Base-by-base conservation (phyloP, 306 rosid species). In the Trifolium pratense region DNA sequence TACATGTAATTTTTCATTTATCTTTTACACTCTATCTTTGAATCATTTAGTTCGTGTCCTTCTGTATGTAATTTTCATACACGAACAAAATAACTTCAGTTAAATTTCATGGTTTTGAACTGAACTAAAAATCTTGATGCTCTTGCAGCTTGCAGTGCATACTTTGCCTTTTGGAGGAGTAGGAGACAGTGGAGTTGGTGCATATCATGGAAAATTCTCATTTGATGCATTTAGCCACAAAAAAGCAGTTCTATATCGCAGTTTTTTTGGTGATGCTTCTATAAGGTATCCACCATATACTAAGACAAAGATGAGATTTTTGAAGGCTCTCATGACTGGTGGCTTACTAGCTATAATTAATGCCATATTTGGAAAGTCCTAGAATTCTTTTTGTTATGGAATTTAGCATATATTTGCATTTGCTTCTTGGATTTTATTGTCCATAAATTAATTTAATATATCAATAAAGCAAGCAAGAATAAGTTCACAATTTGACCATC, bases 131-230 rank as follows among this genome's bases (percentile, higher is more conserved):
- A n/a, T n/a, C n/a, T n/a, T n/a, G n/a, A n/a, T n/a, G n/a, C n/a
- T n/a, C n/a, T n/a, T n/a, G n/a, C n/a, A 95, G 99, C 97, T 92
- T 56, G 86, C 97, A 1, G 83, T 85, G 74, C 74, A 77, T 58
- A 74, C 91, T 78, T 75, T 95, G 58, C 99, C 99, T 17, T 95
- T 95, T 81, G 99, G 99, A 43, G 99, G 99, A 85, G 97, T 95
- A 64, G 97, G 96, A 74, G 99, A 95, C 66, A 95, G 99, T 76
- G 99, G 99, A 80, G 74, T 88, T 78, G 99, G 99, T 69, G 70
- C 97, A 63, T 91, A 91, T 83, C 99, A 95, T 66, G 99, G 99
- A 53, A 95, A 95, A 75, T 95, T 91, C 81, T 92, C 99, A 7
- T 95, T 95, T 57, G 99, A 95, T 64, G 89, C 96, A 34, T 92